phyloP scores from a whole-genome alignment of 495 filamentous ascomycete species.

The Tuber magnatum region DNA sequence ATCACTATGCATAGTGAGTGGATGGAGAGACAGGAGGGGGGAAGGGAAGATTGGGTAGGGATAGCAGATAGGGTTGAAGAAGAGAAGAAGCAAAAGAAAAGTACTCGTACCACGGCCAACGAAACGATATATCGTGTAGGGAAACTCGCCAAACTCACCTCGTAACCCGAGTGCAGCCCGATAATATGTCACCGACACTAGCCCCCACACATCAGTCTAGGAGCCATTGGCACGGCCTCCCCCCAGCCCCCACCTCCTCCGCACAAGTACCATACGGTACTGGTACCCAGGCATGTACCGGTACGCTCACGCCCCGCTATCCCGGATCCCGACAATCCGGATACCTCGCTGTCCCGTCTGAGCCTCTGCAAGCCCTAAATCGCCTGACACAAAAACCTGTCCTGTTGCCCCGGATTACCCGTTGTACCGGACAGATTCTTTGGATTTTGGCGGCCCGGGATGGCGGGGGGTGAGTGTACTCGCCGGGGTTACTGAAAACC shows the following conservation, averaged over 20 bases:
- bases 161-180: not conserved
- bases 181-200: not conserved
- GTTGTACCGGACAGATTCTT: not conserved
- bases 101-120: not conserved
- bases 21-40: not conserved
- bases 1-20: not conserved
- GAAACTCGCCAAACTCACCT: not conserved
- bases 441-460: not conserved
- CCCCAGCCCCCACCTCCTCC: too few species aligned
- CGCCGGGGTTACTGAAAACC: too few species aligned
- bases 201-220: not conserved
- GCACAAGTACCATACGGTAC: too few species aligned
- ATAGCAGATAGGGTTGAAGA: not conserved
- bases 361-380: not conserved
- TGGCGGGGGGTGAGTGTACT: too few species aligned
- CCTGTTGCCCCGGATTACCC: not conserved
- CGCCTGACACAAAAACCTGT: not conserved
- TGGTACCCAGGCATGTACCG: too few species aligned
- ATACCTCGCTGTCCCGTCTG: not conserved
- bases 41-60: not conserved
- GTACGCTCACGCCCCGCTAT: not conserved
- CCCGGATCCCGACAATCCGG: not conserved
- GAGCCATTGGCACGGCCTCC: not conserved
- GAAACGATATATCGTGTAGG: not conserved
- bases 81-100: not conserved